Evolutionary conservation across 2,329 filamentous ascomycete genomes (phyloP), one percentile per base, ranked within the genome.

Genomic region (Ophiocordyceps camponoti-floridani): DNA sequence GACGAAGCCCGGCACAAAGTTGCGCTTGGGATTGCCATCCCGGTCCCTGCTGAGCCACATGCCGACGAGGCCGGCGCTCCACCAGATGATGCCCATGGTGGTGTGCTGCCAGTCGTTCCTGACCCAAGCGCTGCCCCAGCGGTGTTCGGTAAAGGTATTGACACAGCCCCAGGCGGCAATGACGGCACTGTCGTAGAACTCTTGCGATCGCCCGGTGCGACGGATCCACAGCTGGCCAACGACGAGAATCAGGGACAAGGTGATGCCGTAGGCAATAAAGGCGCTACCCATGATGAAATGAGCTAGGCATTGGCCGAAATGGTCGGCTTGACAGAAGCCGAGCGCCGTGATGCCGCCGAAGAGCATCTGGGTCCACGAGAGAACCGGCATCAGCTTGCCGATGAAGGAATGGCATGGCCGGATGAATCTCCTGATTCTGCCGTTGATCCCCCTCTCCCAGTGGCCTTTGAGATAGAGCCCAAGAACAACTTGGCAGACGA

Each of bases 21-120:
- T 98, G 52, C 91, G 77, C 69, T 89, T 87, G 9, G 91, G 88
- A 40, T 77, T 72, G 44, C 91, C 89, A 50, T 89, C 79, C 46
- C 85, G 77, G 58, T 81, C 85, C 49, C 77, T 75, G 59, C 86
- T 94, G 37, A 98, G 70, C 91, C 89, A 98, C 44, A 98, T 73
- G 40, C 91, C 91, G 11, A 89, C 74, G 28, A 98, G 67, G 23
- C 91, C 91, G 8, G 91, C 89, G 54, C 79, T 84, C 89, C 89
- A 98, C 91, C 91, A 98, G 44, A 98, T 79, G 49, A 98, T 77
- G n/a, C 91, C 91, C 89, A 98, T 96, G n/a, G 84, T 85, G 0
- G 91, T 98, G 62, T 98, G 91, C 61, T 98, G 89, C 65, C 94
- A 77, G 61, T 98, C 91, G 57, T 95, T 96, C 62, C 76, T 78